Evolutionary conservation across 805 yeast species (phyloP), one percentile per base, ranked within the genome.

Genomic region (Tetrapisispora taiwanensis): DNA sequence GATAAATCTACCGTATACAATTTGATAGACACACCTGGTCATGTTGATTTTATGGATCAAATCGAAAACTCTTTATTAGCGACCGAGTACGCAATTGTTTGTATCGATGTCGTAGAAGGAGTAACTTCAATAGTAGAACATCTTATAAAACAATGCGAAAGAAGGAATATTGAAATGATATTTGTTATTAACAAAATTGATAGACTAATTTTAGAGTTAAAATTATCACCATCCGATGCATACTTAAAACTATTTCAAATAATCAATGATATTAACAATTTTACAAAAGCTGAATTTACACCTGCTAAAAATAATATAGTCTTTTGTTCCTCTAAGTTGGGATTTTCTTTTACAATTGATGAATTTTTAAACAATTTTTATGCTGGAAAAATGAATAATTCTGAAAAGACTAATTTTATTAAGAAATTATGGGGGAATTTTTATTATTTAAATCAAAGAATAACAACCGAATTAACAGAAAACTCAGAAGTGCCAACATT

Each of bases 21-120:
- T 54, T 48, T 89, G 0, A 51, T 87, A 0, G 99, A 94, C 55
- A 70, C 95, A 0, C 99, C 99, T 0, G 99, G 99, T 0, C 97
- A 92, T 62, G 74, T 76, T 0, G 81, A 87, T 55, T 92, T 92
- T 55, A 65, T 70, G 26, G 96, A 87, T 56, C 97, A 92, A 52
- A 64, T 77, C 4, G 71, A 76, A 0, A 71, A 75, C 0, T 73
- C 84, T 0, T 60, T 79, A 9, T 60, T 75, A 19, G 67, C 80
- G 0, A 73, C 74, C 0, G 97, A 92, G 50, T 76, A 81, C 2
- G 76, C 76, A 0, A 65, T 81, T 0, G 60, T 88, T 1, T 84
- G 86, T 1, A 69, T 90, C n/a, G 98, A 92, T 59, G 80, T 73
- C 1, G 80, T 87, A 1, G 96, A 90, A 59, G 97, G 97, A 0